phyloP scores from a whole-genome alignment of 257 asterid genomes.

The Striga asiatica region DNA sequence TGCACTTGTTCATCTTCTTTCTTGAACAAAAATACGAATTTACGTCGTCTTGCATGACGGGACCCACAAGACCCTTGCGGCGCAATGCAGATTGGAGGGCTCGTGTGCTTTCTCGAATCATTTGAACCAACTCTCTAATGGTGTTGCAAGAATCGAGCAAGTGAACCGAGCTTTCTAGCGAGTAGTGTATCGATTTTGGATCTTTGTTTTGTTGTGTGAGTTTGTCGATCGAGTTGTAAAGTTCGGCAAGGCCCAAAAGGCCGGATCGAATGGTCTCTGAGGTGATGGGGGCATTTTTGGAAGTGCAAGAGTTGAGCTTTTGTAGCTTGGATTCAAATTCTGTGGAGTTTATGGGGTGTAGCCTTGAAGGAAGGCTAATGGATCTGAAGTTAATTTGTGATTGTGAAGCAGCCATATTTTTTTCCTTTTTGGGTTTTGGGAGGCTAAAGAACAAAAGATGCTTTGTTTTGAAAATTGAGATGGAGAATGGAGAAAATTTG shows the following conservation, averaged over 20 bases:
- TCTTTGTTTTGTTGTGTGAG: constrained; percentile 20
- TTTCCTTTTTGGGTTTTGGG: neutral
- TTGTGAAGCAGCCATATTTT: constrained; percentile 34
- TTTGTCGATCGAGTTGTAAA: constrained; percentile 31
- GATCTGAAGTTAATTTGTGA: constrained; percentile 47
- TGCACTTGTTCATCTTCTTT: constrained; percentile 42
- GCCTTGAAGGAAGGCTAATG: constrained; percentile 72
- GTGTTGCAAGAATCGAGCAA: constrained; percentile 50
- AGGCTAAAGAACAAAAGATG: neutral
- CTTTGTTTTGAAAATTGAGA: constrained; percentile 4
- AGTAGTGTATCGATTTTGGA: constrained; percentile 24
- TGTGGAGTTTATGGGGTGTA: constrained; percentile 33
- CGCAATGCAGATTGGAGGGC: constrained; percentile 59
- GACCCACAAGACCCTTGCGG: constrained; percentile 39
- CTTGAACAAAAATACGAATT: constrained; percentile 25
- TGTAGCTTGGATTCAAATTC: constrained; percentile 33
- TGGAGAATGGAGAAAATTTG: neutral
- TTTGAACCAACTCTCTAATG: constrained; percentile 29
- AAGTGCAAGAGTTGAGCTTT: constrained; percentile 26
- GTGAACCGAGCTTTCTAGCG: constrained; percentile 36
- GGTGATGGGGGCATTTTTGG: constrained; percentile 12
- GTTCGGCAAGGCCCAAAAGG: constrained; percentile 29
- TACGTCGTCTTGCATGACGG: constrained; percentile 25
- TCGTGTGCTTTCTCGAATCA: constrained; percentile 32
- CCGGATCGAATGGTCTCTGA: constrained; percentile 29